A percentile compares a stretch with the other conserved stretches of the same genome.
Conservation (phyloP, 805 yeast species). For the Hanseniaspora lachancei region DNA sequence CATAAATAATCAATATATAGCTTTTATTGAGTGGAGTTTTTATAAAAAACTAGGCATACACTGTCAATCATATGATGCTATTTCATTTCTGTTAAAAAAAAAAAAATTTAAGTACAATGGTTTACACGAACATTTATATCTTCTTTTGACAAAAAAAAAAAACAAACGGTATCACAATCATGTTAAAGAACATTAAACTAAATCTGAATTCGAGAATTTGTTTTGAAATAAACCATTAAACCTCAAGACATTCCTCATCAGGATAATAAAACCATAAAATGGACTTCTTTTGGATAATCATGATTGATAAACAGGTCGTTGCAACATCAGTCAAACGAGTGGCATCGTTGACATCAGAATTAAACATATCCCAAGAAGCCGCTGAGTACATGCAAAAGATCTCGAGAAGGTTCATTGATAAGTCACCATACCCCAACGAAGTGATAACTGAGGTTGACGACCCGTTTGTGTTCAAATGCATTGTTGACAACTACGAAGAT, state of each 20-base stretch:
- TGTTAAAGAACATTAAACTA: no score
- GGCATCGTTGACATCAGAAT: not conserved
- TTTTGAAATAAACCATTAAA: no score
- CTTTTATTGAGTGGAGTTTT: not conserved
- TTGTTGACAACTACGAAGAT: not conserved
- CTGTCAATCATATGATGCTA: not conserved
- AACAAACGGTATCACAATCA: no score
- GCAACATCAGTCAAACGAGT: not conserved
- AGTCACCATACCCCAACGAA: not conserved
- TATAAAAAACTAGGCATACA: no score
- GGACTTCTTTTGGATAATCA: slow-evolving; percentile 5
- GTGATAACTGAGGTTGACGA: not conserved
- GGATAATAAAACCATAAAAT: not conserved
- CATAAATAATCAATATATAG: not conserved
- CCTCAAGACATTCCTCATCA: no score
- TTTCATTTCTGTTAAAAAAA: not conserved
- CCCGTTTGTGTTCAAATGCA: not conserved
- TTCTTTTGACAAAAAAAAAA: no score
- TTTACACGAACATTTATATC: no score
- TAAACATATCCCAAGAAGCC: not conserved
- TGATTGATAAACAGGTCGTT: slow-evolving; percentile 1
- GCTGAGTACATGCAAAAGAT: not conserved
- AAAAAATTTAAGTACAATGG: no score
- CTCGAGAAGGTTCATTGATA: not conserved
- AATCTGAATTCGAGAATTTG: no score